Conservation (phyloP, 345 rosid species). For the Lenwebbia sp. region DNA sequence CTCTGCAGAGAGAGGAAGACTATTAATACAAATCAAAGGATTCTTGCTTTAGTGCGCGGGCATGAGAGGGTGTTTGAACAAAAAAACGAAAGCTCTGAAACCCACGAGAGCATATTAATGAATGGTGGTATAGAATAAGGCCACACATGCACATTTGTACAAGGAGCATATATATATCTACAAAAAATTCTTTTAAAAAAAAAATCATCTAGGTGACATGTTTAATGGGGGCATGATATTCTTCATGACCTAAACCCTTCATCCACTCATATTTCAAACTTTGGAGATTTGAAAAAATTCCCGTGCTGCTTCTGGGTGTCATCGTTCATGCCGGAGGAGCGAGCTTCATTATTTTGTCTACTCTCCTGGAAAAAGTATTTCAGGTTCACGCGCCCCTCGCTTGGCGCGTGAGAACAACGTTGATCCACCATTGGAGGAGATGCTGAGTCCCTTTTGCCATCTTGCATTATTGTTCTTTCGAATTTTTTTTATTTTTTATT, state of each 20-base stretch:
- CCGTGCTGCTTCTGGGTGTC: neutral
- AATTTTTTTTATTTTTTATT: too few relatives aligned
- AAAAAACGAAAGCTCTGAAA: constrained; percentile 6
- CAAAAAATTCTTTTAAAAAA: neutral
- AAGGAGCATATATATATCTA: neutral
- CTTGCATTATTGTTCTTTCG: neutral
- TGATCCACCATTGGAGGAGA: neutral
- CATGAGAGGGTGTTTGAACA: constrained; percentile 6
- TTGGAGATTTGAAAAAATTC: neutral
- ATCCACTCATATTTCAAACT: neutral
- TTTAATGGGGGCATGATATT: constrained; percentile 16
- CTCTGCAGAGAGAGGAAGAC: neutral
- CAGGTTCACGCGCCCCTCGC: neutral
- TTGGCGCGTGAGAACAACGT: neutral
- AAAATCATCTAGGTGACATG: neutral
- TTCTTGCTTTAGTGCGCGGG: constrained; percentile 15
- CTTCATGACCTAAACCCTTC: constrained; percentile 28
- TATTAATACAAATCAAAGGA: neutral
- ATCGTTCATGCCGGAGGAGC: neutral
- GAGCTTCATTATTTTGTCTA: neutral
- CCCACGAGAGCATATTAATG: constrained; percentile 19
- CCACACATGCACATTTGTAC: neutral
- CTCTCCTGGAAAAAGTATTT: neutral
- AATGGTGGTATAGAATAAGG: constrained; percentile 3
- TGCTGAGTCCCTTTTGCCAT: neutral